Conservation (phyloP, 176 grass and related monocot species). For the Paspalum vaginatum region DNA sequence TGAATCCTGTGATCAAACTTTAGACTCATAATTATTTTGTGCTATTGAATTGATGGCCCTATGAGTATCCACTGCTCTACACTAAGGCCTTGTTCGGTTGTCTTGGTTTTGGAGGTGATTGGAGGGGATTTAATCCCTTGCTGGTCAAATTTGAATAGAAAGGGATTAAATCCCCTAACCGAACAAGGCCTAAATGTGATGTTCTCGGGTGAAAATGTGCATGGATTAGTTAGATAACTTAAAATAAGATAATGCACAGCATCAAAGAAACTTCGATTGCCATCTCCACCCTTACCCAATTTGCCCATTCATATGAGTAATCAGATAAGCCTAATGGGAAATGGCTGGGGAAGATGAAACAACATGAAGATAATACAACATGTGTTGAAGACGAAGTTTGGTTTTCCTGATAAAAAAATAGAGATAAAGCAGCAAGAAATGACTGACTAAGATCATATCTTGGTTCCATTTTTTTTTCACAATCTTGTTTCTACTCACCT, state of each 20-base stretch:
- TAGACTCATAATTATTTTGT: not conserved
- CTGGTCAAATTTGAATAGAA: no score
- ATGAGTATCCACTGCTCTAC: not conserved
- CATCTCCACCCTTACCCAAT: not conserved
- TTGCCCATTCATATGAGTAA: not conserved
- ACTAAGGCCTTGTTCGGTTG: no score
- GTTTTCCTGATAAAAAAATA: not conserved
- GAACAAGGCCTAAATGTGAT: not conserved
- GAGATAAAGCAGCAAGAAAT: not conserved
- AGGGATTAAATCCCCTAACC: no score
- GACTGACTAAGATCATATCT: not conserved
- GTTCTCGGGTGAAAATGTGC: not conserved
- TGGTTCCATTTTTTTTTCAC: not conserved
- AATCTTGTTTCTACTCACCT: not conserved
- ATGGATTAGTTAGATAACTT: not conserved
- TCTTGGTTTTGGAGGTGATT: no score
- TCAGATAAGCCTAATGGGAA: not conserved
- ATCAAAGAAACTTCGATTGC: not conserved
- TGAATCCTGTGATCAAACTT: not conserved
- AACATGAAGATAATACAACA: not conserved
- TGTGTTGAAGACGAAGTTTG: not conserved
- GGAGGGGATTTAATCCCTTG: no score
- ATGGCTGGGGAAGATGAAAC: not conserved
- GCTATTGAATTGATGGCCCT: slow-evolving; percentile 6
- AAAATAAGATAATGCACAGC: not conserved